Conservation (phyloP, 2,329 filamentous ascomycete species). For the Ilyonectria destructans region DNA sequence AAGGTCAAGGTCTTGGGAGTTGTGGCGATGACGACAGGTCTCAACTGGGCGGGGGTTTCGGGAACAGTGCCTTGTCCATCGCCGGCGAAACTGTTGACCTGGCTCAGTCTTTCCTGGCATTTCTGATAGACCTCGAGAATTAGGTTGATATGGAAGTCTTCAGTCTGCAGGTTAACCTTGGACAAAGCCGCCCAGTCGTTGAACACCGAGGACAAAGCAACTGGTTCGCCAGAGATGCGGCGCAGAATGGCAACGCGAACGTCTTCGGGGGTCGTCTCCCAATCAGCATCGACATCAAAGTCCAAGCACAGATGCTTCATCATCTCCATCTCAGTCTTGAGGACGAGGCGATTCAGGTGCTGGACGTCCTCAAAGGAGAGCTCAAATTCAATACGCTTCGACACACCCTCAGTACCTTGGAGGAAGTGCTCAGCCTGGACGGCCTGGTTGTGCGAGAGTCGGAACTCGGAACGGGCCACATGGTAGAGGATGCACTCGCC, state of each 20-base stretch:
- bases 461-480: slow-evolving; percentile 30
- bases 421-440: slow-evolving; percentile 36
- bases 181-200: slow-evolving; percentile 17
- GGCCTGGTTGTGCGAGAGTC: slow-evolving; percentile 23
- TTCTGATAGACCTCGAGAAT: slow-evolving; percentile 31
- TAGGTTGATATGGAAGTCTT: slow-evolving; percentile 32
- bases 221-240: slow-evolving; percentile 27
- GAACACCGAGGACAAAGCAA: slow-evolving; percentile 23
- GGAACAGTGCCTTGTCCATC: slow-evolving; percentile 3
- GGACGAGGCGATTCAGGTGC: slow-evolving; percentile 21
- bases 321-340: slow-evolving; percentile 33
- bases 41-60: slow-evolving; percentile 10
- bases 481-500: slow-evolving; percentile 30
- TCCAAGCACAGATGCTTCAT: slow-evolving; percentile 35
- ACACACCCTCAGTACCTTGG: slow-evolving; percentile 19
- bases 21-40: slow-evolving; percentile 14
- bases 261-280: slow-evolving; percentile 29
- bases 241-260: slow-evolving; percentile 29
- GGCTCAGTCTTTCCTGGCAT: slow-evolving; percentile 23
- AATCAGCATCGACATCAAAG: slow-evolving; percentile 29
- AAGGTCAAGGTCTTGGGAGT: slow-evolving; percentile 7
- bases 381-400: slow-evolving; percentile 33
- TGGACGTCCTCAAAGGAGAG: slow-evolving; percentile 25
- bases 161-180: slow-evolving; percentile 25
- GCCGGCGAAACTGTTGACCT: slow-evolving; percentile 10